A percentile compares a stretch with the other conserved stretches of the same genome.
These are phyloP conservation scores for Suhomyces sp. DNA, from an alignment of 805 yeast species.

Conservation along the genomic window DNA sequence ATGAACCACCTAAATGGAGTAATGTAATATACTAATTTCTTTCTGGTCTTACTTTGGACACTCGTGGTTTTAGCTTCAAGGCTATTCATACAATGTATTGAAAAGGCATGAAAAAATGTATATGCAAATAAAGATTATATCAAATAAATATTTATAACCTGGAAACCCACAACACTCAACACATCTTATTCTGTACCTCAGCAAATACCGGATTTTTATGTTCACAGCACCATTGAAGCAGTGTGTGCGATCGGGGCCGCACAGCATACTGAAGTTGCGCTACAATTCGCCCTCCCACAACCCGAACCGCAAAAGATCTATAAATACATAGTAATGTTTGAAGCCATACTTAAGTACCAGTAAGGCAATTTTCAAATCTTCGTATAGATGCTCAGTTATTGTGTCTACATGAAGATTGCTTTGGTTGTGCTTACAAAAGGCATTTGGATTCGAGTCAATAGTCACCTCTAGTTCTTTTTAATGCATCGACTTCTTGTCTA, in stretches of 20 bases:
- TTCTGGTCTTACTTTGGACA: too few relatives aligned
- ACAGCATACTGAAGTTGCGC: background rate
- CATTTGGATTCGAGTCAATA: background rate
- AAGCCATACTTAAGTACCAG: background rate
- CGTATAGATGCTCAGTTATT: background rate
- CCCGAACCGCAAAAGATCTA: background rate
- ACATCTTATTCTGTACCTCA: background rate
- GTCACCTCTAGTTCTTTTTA: background rate
- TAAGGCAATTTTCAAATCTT: background rate
- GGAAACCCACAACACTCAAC: background rate
- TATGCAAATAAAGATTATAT: background rate
- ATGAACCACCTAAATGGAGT: background rate
- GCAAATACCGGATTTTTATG: background rate
- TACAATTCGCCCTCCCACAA: background rate
- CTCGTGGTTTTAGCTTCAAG: too few relatives aligned
- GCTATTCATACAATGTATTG: background rate
- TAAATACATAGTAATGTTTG: background rate
- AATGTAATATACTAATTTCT: too few relatives aligned
- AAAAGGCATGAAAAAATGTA: background rate
- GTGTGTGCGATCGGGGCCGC: background rate
- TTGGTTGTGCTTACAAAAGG: background rate
- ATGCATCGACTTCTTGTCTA: constrained; percentile 9
- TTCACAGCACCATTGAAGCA: background rate
- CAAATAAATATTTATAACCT: background rate
- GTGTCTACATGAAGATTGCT: background rate